These are phyloP conservation scores for Wickerhamomyces sydowiorum DNA, from an alignment of 805 yeast species.

Conservation along the genomic window DNA sequence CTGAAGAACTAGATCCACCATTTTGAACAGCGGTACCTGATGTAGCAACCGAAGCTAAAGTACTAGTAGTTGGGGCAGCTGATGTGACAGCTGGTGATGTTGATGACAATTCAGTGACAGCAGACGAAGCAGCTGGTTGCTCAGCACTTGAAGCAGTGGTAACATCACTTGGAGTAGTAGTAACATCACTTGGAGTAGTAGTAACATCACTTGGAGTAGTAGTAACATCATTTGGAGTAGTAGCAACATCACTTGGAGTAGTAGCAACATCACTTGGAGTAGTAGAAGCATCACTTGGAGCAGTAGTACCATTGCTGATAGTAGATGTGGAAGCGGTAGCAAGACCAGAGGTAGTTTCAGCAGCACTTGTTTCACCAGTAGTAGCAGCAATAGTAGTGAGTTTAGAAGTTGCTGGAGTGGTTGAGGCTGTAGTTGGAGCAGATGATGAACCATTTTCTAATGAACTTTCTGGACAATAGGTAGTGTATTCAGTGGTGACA, in stretches of 20 bases:
- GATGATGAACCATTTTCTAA: constrained; percentile 4
- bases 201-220: not conserved
- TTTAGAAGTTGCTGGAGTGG: not conserved
- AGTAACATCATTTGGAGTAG: not conserved
- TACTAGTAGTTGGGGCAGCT: too few relatives aligned
- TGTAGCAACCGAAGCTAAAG: too few relatives aligned
- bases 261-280: not conserved
- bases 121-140: not conserved
- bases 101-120: not conserved
- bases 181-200: constrained; percentile 9
- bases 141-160: not conserved
- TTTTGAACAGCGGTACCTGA: not conserved
- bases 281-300: not conserved
- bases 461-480: constrained; percentile 6
- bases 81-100: too few relatives aligned
- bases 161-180: constrained; percentile 3
- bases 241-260: constrained; percentile 2
- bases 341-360: constrained; percentile 13
- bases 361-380: constrained; percentile 9
- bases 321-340: not conserved
- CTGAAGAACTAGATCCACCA: not conserved
- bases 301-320: not conserved
- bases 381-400: constrained; percentile 9
- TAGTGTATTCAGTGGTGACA: not conserved
- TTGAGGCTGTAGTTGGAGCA: constrained; percentile 2